Evolutionary conservation across 495 filamentous ascomycete genomes (phyloP).

Genomic region (Penicillium ucsense): DNA sequence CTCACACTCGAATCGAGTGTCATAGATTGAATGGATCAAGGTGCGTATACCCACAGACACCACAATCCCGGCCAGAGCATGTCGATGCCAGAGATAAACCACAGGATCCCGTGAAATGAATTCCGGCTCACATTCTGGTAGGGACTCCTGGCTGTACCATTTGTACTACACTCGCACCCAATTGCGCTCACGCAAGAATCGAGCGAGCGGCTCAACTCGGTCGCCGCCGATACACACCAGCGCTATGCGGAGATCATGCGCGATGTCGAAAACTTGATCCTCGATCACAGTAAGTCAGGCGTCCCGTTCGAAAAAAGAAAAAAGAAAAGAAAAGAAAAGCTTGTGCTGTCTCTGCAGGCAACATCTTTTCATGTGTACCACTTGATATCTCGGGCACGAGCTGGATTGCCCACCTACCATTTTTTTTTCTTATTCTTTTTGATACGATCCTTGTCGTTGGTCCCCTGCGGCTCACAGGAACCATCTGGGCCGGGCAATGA

Average conservation of each 20-base stretch:
- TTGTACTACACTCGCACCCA: constrained; percentile 93
- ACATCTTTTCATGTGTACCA: too few relatives aligned
- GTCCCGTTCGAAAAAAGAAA: too few relatives aligned
- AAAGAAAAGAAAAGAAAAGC: too few relatives aligned
- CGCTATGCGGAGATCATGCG: constrained; percentile 92
- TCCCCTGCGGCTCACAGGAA: not conserved
- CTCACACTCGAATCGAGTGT: too few relatives aligned
- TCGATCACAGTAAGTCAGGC: constrained; percentile 68
- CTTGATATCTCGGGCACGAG: too few relatives aligned
- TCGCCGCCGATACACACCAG: constrained; percentile 54
- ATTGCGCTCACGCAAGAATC: constrained; percentile 62
- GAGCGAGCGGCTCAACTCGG: constrained; percentile 35
- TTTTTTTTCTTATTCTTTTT: too few relatives aligned
- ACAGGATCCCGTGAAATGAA: too few relatives aligned
- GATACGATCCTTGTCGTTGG: not conserved
- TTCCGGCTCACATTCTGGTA: constrained; percentile 20
- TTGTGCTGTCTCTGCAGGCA: too few relatives aligned
- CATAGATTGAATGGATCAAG: constrained; percentile 62
- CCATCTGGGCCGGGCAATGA: not conserved
- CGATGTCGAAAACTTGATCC: constrained; percentile 84
- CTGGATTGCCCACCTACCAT: too few relatives aligned
- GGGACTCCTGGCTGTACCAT: constrained; percentile 88
- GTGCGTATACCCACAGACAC: constrained; percentile 19
- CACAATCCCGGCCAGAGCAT: too few relatives aligned
- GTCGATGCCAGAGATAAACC: too few relatives aligned